These are phyloP conservation scores for Pichia inconspicua DNA, from an alignment of 1,139 yeast species.

Conservation along the genomic window DNA sequence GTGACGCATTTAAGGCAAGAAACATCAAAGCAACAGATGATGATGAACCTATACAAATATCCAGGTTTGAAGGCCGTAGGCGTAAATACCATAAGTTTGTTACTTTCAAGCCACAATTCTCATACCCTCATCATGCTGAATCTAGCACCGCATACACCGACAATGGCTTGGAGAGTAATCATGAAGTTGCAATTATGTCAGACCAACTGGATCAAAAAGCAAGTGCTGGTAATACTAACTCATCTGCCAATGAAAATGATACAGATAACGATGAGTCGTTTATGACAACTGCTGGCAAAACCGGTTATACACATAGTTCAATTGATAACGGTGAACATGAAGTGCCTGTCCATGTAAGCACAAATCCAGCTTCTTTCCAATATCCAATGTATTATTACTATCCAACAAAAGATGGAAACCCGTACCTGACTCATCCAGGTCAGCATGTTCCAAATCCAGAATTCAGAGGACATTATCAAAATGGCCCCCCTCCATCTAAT, in stretches of 20 bases:
- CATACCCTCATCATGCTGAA: not conserved
- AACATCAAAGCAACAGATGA: not conserved
- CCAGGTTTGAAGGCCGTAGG: not conserved
- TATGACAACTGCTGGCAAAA: conserved; percentile 21
- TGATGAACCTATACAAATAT: not conserved
- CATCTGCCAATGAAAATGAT: conserved; percentile 2
- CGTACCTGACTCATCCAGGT: conserved; percentile 15
- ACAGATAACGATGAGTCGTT: conserved; percentile 16
- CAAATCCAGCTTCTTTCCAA: conserved; percentile 13
- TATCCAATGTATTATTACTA: conserved; percentile 24
- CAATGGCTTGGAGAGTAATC: not conserved
- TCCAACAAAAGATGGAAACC: conserved; percentile 21
- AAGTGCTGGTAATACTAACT: conserved; percentile 6
- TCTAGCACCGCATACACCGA: not conserved
- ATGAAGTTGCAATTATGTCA: not conserved
- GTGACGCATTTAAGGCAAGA: conserved; percentile 1
- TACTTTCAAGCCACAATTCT: not conserved
- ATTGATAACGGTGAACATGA: conserved; percentile 20
- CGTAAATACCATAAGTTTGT: not conserved
- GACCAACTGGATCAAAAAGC: not conserved
- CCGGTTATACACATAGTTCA: conserved; percentile 23
- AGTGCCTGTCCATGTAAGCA: not conserved
- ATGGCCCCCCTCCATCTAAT: conserved; percentile 14
- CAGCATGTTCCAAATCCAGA: conserved; percentile 10
- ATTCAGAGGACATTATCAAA: conserved; percentile 4